phyloP scores from a whole-genome alignment of 257 asterid genomes.

The Primulina eburnea region DNA sequence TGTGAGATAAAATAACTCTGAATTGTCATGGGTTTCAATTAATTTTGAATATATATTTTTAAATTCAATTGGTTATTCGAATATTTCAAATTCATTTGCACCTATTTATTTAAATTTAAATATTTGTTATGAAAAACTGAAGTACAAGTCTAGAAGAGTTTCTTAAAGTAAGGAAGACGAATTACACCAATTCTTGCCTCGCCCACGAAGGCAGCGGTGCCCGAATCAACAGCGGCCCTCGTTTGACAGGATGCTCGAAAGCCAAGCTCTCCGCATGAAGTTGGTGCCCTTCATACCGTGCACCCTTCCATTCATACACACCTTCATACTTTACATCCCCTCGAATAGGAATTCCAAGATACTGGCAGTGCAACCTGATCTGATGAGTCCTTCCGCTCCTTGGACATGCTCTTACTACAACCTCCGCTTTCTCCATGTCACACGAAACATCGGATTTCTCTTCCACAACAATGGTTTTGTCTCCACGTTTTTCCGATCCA shows the following conservation, averaged over 20 bases:
- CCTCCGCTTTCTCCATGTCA: slow-evolving; percentile 52
- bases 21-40: too few relatives aligned
- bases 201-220: slow-evolving; percentile 89
- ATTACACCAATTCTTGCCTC: slow-evolving; percentile 22
- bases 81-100: too few relatives aligned
- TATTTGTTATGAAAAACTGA: too few relatives aligned
- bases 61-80: too few relatives aligned
- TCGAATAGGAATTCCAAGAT: slow-evolving; percentile 78
- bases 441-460: slow-evolving; percentile 44
- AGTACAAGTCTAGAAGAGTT: too few relatives aligned
- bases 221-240: slow-evolving; percentile 45
- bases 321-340: slow-evolving; percentile 95
- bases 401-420: slow-evolving; percentile 74
- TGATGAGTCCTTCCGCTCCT: slow-evolving; percentile 93
- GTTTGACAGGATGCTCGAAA: slow-evolving; percentile 82
- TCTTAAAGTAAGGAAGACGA: too few relatives aligned
- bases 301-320: slow-evolving; percentile 72
- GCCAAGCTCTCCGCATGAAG: slow-evolving; percentile 92
- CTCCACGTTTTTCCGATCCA: slow-evolving; percentile 33
- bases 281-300: slow-evolving; percentile 61
- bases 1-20: too few relatives aligned
- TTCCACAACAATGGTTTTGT: slow-evolving; percentile 41
- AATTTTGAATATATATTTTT: too few relatives aligned
- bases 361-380: slow-evolving; percentile 90
- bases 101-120: too few relatives aligned